Percentiles rank a stretch among this genome's conserved stretches.
Conservation (phyloP, 2,329 filamentous ascomycete species). For the Xylariaceae sp. region DNA sequence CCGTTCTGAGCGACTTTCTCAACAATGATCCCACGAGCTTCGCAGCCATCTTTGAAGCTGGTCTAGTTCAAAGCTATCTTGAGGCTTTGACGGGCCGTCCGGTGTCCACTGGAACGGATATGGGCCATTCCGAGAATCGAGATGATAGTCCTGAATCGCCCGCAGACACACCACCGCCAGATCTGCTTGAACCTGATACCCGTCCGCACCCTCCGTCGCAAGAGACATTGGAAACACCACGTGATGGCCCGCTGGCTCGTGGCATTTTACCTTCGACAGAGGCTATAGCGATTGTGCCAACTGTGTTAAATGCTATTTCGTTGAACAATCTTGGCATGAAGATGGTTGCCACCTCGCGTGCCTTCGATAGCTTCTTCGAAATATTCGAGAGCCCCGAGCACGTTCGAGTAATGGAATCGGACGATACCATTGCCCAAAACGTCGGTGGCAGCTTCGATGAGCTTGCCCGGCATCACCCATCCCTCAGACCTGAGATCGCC, state of each 20-base stretch:
- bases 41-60: slow-evolving; percentile 90
- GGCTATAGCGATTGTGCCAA: slow-evolving; percentile 83
- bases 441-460: slow-evolving; percentile 91
- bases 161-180: slow-evolving; percentile 44
- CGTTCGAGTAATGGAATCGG: slow-evolving; percentile 78
- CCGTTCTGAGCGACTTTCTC: slow-evolving; percentile 92
- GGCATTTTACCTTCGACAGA: slow-evolving; percentile 88
- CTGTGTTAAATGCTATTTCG: slow-evolving; percentile 90
- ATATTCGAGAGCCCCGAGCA: slow-evolving; percentile 95
- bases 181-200: slow-evolving; percentile 42
- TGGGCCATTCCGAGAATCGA: slow-evolving; percentile 35
- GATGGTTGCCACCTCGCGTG: slow-evolving; percentile 80
- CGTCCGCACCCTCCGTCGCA: slow-evolving; percentile 57
- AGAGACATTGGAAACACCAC: slow-evolving; percentile 50
- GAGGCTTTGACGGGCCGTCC: slow-evolving; percentile 71
- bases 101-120: slow-evolving; percentile 43
- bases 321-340: slow-evolving; percentile 86
- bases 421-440: slow-evolving; percentile 68
- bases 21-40: slow-evolving; percentile 99
- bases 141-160: slow-evolving; percentile 42
- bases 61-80: slow-evolving; percentile 83
- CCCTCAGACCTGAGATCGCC: slow-evolving; percentile 77
- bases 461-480: slow-evolving; percentile 88
- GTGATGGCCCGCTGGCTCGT: slow-evolving; percentile 55
- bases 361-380: slow-evolving; percentile 85